A percentile compares a stretch with the other conserved stretches of the same genome.
Conservation (phyloP, 441 rosid genomes). For the Adansonia grandidieri region DNA sequence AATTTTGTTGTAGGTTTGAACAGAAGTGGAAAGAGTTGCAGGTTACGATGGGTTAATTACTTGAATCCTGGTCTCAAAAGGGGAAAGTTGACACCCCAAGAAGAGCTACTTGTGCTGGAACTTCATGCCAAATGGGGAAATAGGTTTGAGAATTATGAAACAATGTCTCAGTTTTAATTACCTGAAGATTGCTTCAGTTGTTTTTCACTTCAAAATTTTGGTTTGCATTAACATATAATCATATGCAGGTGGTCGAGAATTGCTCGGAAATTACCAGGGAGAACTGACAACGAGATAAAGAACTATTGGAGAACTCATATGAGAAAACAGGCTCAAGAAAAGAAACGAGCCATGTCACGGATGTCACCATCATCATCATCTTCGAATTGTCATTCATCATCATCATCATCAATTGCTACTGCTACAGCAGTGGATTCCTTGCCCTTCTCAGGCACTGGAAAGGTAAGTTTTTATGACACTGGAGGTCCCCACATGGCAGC, state of each 20-base stretch:
- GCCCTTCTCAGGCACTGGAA: conserved; percentile 43
- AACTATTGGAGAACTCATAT: conserved; percentile 91
- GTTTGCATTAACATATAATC: not conserved
- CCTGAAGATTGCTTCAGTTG: not conserved
- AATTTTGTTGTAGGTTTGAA: conserved; percentile 92
- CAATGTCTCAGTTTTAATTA: not conserved
- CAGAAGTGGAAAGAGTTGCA: conserved; percentile 98
- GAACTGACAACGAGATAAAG: conserved; percentile 97
- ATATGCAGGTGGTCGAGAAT: conserved; percentile 87
- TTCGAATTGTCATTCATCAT: conserved; percentile 43
- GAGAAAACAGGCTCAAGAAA: conserved; percentile 87
- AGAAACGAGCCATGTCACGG: conserved; percentile 51
- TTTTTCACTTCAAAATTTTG: conserved; percentile 15
- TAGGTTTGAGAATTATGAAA: conserved; percentile 56
- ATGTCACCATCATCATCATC: conserved; percentile 51
- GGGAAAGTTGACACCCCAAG: conserved; percentile 90
- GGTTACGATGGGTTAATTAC: conserved; percentile 98
- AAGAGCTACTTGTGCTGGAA: conserved; percentile 84
- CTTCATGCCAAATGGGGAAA: conserved; percentile 95
- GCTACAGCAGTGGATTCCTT: conserved; percentile 49
- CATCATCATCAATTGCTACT: conserved; percentile 39
- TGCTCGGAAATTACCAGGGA: conserved; percentile 85
- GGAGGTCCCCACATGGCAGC: conserved; percentile 50
- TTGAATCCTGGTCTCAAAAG: conserved; percentile 92
- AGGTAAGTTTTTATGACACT: conserved; percentile 68